Conservation (phyloP, 805 yeast species). For the Wickerhamiella kazuoi region DNA sequence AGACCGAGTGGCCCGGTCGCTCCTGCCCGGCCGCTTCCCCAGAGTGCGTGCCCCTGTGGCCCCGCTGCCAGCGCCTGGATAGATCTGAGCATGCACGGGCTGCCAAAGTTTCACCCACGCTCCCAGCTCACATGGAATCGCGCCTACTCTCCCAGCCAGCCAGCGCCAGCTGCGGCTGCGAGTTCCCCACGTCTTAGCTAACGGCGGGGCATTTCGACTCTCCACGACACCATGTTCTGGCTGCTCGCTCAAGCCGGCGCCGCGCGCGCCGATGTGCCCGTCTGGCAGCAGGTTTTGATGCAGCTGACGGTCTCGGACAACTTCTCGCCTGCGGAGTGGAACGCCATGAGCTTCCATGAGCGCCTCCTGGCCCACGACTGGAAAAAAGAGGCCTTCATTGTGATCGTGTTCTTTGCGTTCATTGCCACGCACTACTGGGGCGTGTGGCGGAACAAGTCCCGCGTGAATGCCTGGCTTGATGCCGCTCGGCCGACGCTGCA, state of each 20-base stretch:
- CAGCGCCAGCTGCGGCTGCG: too few species aligned
- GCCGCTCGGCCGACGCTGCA: slow-evolving; percentile 36
- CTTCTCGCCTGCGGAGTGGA: slow-evolving; percentile 31
- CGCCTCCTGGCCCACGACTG: slow-evolving; percentile 53
- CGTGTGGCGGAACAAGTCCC: slow-evolving; percentile 33
- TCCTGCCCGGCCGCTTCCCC: too few species aligned
- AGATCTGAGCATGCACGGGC: too few species aligned
- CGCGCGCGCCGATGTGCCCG: slow-evolving; percentile 2
- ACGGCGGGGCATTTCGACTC: too few species aligned
- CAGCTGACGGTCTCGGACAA: slow-evolving; percentile 6
- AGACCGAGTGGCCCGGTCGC: too few species aligned
- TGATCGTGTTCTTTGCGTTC: slow-evolving; percentile 34
- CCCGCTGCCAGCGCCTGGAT: too few species aligned
- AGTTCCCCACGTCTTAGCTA: too few species aligned
- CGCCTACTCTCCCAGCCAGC: too few species aligned
- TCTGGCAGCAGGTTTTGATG: slow-evolving; percentile 1
- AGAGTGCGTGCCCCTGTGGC: too few species aligned
- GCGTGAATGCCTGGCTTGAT: slow-evolving; percentile 36
- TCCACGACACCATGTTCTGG: neutral
- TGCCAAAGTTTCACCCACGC: too few species aligned
- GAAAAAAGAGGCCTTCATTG: slow-evolving; percentile 48
- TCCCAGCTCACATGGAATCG: too few species aligned
- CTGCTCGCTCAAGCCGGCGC: neutral
- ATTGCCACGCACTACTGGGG: slow-evolving; percentile 41
- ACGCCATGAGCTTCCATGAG: slow-evolving; percentile 36